Conservation (phyloP, 1,284 basidiomycete species). For the Sparassis latifolia region DNA sequence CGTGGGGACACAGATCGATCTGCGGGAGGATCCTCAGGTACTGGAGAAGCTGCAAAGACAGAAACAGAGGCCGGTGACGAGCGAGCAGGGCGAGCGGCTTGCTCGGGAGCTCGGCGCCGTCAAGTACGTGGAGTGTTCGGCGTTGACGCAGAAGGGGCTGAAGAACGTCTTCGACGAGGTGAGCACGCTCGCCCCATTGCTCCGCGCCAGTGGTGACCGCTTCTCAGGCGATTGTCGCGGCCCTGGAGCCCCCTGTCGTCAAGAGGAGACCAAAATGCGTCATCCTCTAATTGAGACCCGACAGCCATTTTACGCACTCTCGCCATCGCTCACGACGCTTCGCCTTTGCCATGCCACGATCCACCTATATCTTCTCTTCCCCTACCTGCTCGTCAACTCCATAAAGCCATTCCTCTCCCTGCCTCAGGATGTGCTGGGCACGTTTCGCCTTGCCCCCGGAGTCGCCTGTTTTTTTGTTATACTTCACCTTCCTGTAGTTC, state of each 20-base stretch:
- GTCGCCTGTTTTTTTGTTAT: constrained; percentile 11
- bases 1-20: constrained; percentile 97
- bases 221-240: constrained; percentile 91
- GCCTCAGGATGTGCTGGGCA: constrained; percentile 2
- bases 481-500: constrained; percentile 21
- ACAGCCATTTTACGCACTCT: constrained; percentile 1
- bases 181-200: constrained; percentile 24
- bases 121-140: constrained; percentile 99
- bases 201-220: constrained; percentile 2
- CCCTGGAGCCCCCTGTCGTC: constrained; percentile 91
- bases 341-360: constrained; percentile 18
- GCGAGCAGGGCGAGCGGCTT: constrained; percentile 88
- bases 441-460: constrained; percentile 4
- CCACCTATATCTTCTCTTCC: constrained; percentile 20
- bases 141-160: constrained; percentile 96
- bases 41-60: constrained; percentile 93
- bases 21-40: constrained; percentile 90
- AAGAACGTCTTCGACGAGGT: constrained; percentile 99
- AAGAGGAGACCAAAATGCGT: constrained; percentile 84
- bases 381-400: constrained; percentile 20
- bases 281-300: constrained; percentile 55
- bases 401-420: constrained; percentile 10
- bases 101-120: constrained; percentile 95
- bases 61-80: constrained; percentile 90
- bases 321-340: constrained; percentile 14